Evolutionary conservation across 2,329 filamentous ascomycete genomes (phyloP), one percentile per base, ranked within the genome.

Genomic region (Emericellopsis atlantica): DNA sequence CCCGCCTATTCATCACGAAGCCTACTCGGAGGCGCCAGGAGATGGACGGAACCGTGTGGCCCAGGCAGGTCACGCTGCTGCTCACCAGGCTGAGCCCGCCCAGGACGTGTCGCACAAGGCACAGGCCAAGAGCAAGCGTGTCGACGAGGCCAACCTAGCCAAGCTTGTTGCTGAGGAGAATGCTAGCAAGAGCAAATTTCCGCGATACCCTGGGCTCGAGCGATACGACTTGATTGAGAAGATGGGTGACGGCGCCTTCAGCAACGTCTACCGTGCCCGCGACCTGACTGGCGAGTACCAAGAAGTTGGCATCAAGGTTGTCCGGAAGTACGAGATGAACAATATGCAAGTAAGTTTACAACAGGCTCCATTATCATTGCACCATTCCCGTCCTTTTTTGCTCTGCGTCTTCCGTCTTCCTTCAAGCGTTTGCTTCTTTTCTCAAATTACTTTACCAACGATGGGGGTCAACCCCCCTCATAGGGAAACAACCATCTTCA

Each of bases 211-310:
- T 2, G 62, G 62, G 24, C 52, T 65, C 8, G 62, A 65, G 40
- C 55, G 89, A 54, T 98, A 85, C 81, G 77, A 82, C 41, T 68
- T 95, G 29, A 44, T 92, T 40, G 89, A 95, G 65, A 96, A 96
- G 74, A 98, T 98, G 90, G 92, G 92, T 48, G 92, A 96, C 51
- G 92, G 92, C 46, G 92, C 92, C 45, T 98, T 98, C 72, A 96
- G 90, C 69, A 96, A 96, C 55, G 92, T 98, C 48, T 98, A 96
- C 63, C 81, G 86, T 32, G 92, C 92, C 32, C 76, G 73, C 50
- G 92, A 98, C 59, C 59, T 66, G 36, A 72, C 79, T 6, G 83
- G 84, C 33, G 70, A 80, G 46, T 74, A 76, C 47, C 79, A 76
- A 49, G 82, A 96, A 58, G 88, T 92, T 29, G 92, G 90, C 51